These are phyloP conservation scores for Elongisporangium undulatum DNA, from an alignment of 352 stramenopile genomes.

Conservation along the genomic window DNA sequence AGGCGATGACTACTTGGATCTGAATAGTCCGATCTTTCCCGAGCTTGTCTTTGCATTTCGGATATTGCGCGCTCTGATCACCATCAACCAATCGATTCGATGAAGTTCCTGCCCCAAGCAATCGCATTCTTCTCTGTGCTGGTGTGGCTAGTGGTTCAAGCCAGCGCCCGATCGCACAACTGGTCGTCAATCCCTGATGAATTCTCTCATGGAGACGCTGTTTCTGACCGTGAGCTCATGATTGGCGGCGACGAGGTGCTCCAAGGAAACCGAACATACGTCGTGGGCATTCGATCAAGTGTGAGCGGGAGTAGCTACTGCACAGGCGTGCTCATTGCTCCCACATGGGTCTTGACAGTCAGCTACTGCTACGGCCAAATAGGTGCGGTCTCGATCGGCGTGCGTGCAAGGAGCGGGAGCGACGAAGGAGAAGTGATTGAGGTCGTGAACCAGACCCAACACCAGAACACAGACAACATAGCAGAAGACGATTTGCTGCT, in stretches of 20 bases:
- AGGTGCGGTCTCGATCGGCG: slow-evolving; percentile 42
- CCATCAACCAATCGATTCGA: background rate
- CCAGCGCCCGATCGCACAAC: background rate
- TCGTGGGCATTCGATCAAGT: slow-evolving; percentile 18
- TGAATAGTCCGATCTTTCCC: background rate
- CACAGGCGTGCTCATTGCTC: slow-evolving; percentile 29
- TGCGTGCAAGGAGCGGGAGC: slow-evolving; percentile 41
- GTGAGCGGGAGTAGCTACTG: background rate
- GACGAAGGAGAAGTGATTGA: slow-evolving; percentile 39
- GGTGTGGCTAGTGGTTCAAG: background rate
- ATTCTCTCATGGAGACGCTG: background rate
- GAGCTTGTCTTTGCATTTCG: background rate
- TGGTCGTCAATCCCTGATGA: too few relatives aligned
- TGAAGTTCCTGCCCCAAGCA: background rate
- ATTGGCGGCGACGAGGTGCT: slow-evolving; percentile 38
- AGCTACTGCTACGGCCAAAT: slow-evolving; percentile 43
- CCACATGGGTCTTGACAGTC: slow-evolving; percentile 34
- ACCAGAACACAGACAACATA: slow-evolving; percentile 26
- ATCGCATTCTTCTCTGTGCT: background rate
- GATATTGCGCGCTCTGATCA: background rate
- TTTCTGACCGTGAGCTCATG: slow-evolving; percentile 24
- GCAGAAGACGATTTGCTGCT: slow-evolving; percentile 49
- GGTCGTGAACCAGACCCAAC: slow-evolving; percentile 32
- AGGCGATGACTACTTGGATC: background rate
- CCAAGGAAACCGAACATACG: slow-evolving; percentile 33